Evolutionary conservation across 2,329 filamentous ascomycete genomes (phyloP), one percentile per base, ranked within the genome.

Genomic region (Cyclaneusma minus): DNA sequence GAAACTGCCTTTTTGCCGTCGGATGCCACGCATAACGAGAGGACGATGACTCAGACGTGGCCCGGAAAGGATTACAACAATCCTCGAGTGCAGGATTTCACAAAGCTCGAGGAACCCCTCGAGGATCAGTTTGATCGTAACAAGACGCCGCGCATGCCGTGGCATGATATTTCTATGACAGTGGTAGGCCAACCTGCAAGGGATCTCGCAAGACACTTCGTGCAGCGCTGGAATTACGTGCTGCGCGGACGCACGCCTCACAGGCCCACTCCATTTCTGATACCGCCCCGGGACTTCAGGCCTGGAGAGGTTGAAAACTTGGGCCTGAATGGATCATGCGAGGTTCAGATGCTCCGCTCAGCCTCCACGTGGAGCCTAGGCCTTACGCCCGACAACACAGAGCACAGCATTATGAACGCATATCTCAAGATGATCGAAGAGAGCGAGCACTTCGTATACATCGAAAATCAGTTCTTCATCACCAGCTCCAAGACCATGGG

Each of bases 61-160:
- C 87, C 89, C 0, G 89, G 89, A 26, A 98, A 98, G 50, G 89
- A 98, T 50, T 98, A 98, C 52, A 94, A 85, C 1, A 98, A 98
- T 43, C 87, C 89, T 11, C 68, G 89, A 40, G 82, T 94, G 3
- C 81, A 91, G 41, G 89, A 98, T 49, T 98, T 98, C 48, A 94
- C 83, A 57, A 72, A 75, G 31, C 67, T 98, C 14, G 78, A 89
- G 45, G 83, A 91, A 49, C 89, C 89, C 2, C 95, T 95, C 43
- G 89, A 93, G 45, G 89, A 98, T 51, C 95, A 95, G 89, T 98
- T 95, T 44, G 83, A 95, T 51, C 76, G 89, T 29, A 77, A 71
- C 33, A 79, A 79, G 47, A 68, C 87, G 11, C 84, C 89, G 2
- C 65, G 89, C 34, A 98, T 95, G 89, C 87, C 89, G 2, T 98